Base-by-base conservation (phyloP, 2,329 filamentous ascomycete genomes). In the Dryadomyces quercivorus region DNA sequence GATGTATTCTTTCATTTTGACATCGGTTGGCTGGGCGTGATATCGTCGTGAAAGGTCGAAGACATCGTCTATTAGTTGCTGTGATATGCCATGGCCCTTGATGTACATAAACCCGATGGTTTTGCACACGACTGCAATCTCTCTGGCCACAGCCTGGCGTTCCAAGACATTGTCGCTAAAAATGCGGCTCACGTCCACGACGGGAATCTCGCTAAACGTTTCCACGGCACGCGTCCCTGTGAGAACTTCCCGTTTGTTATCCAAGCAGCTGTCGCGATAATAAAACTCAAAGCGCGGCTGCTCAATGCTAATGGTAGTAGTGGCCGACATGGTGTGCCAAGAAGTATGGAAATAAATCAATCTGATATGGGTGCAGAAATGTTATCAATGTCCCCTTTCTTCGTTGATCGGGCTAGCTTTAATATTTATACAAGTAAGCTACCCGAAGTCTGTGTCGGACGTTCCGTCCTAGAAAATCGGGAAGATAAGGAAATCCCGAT, bases 91-190 rank as follows among this genome's bases (percentile, higher is more conserved):
- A 52, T 67, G 64, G 54, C 65, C 65, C 46, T 61, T 62, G 50
- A 66, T 58, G 53, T 66, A 66, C 55, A 67, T 65, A 59, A 67
- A 67, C 2, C 65, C 64, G 40, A 61, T 60, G 2, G 51, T 40
- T 22, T 60, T 58, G 40, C 64, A 67, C 4, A 56, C 57, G n/a
- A 20, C n/a, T 10, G 55, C 46, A 7, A 58, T 43, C 7, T 55
- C 53, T 1, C 22, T 10, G 9, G 57, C 57, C 7, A 58, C 31
- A 8, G 42, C 55, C 40, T 47, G 34, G 21, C 55, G 47, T 21
- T 47, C 50, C 0, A 50, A 13, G n/a, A 52, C 15, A 49, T 38
- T 36, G 3, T 54, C 20, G 31, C 55, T 57, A 44, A 57, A 57
- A 21, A 54, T 57, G 20, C 52, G 42, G 21, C 47, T 40, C 34